Percentiles rank a stretch among this genome's conserved stretches.
Conservation (phyloP, 1,284 basidiomycete genomes). For the Ganoderma sinense region DNA sequence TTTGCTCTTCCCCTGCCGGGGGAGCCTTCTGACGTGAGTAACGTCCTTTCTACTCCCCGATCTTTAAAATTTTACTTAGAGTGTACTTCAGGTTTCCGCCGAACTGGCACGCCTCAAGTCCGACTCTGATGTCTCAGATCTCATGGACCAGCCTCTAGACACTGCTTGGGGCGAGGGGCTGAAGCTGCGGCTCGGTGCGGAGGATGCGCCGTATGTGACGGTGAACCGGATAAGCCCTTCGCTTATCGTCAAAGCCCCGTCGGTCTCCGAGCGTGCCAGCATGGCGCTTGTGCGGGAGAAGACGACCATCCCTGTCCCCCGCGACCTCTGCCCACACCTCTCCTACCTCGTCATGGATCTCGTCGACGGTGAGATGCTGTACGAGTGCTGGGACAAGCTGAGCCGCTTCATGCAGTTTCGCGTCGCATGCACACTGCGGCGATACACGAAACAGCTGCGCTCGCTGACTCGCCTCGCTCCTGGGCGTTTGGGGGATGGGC, state of each 20-base stretch:
- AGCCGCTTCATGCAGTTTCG: constrained; percentile 32
- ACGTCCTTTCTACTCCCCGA: neutral
- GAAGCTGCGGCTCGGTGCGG: constrained; percentile 1
- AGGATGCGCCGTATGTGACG: neutral
- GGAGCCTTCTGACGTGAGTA: neutral
- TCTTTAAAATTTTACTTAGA: neutral
- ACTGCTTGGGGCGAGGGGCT: constrained; percentile 7
- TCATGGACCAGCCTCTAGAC: neutral
- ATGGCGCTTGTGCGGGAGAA: constrained; percentile 33
- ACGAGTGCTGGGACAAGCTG: constrained; percentile 33
- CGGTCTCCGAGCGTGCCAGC: constrained; percentile 33
- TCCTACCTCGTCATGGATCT: constrained; percentile 32
- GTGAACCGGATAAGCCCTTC: constrained; percentile 14
- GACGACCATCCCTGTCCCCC: constrained; percentile 37
- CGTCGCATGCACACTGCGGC: constrained; percentile 37
- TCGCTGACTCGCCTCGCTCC: constrained; percentile 9
- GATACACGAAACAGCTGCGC: constrained; percentile 35
- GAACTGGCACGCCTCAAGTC: neutral
- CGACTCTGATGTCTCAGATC: neutral
- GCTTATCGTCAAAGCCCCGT: constrained; percentile 2
- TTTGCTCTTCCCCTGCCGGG: neutral
- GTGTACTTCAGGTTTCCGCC: neutral
- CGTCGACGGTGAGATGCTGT: constrained; percentile 33
- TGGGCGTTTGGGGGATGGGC: constrained; percentile 18
- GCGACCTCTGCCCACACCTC: constrained; percentile 3